phyloP scores from a whole-genome alignment of 108 stramenopile genomes.

The Pseudonitzschia delicatissima region DNA sequence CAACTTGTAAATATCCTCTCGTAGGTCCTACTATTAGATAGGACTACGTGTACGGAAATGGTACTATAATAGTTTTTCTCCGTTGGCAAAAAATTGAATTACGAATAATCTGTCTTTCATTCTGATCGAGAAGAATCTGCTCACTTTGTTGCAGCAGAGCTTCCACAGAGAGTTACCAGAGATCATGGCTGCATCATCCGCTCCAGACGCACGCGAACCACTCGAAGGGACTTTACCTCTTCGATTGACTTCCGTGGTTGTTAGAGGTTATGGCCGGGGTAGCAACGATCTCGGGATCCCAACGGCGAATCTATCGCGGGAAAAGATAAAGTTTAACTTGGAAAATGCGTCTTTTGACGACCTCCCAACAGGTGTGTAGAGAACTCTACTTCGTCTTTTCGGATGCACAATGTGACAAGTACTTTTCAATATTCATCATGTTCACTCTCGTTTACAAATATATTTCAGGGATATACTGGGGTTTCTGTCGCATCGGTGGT shows the following conservation, averaged over 20 bases:
- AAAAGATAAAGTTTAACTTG: conserved; percentile 15
- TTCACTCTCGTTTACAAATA: not conserved
- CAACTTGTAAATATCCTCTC: no score
- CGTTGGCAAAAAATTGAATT: no score
- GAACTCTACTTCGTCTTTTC: not conserved
- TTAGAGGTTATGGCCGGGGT: conserved; percentile 81
- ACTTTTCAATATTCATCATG: not conserved
- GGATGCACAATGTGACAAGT: not conserved
- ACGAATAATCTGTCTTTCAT: no score
- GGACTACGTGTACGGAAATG: no score
- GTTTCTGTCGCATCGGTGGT: conserved; percentile 58
- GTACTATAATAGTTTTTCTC: no score
- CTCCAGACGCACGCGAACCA: no score
- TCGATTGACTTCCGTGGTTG: conserved; percentile 63
- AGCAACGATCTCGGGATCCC: conserved; percentile 89
- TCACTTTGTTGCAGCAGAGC: no score
- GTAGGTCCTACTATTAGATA: no score
- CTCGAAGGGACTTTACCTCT: conserved; percentile 48
- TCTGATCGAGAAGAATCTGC: no score
- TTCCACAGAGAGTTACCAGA: no score
- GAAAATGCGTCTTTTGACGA: conserved; percentile 51
- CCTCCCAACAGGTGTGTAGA: conserved; percentile 48
- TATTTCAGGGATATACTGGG: conserved; percentile 71
- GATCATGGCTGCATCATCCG: no score
- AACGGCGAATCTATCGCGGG: conserved; percentile 73